Percentiles rank a stretch among this genome's conserved stretches.
Evolutionary conservation across 2,329 filamentous ascomycete genomes (phyloP).

Genomic region (Monilinia polystroma): DNA sequence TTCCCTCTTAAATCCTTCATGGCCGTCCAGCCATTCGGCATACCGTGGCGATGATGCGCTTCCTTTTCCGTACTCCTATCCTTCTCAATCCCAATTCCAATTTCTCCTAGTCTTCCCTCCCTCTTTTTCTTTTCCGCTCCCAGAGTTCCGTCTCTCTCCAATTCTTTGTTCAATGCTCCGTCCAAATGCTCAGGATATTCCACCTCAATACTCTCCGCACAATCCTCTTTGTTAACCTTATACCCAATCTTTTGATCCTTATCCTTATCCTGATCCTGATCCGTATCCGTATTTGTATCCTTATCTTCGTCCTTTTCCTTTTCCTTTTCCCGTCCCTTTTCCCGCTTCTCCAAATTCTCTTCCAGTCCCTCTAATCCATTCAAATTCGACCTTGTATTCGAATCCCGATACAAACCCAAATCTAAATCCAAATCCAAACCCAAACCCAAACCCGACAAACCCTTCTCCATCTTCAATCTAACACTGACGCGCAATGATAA

Average conservation of each 20-base stretch:
- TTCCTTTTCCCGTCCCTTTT: not conserved
- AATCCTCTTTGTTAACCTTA: no score
- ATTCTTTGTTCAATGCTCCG: not conserved
- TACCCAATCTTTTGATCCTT: not conserved
- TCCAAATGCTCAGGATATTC: no score
- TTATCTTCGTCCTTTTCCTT: not conserved
- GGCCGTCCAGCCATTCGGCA: constrained; percentile 18
- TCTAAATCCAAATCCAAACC: no score
- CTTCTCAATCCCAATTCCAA: not conserved
- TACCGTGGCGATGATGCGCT: constrained; percentile 1
- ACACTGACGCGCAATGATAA: constrained; percentile 1
- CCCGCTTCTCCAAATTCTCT: no score
- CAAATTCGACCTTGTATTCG: not conserved
- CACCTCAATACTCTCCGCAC: no score
- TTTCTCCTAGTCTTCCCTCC: not conserved
- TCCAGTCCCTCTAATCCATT: not conserved
- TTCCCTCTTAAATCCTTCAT: constrained; percentile 1
- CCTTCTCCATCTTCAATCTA: not conserved
- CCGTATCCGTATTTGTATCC: not conserved
- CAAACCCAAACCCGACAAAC: no score
- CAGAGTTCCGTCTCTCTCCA: not conserved
- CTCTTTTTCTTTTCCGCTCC: not conserved
- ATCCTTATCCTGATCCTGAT: not conserved
- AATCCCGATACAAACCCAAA: not conserved
- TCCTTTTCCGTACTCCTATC: constrained; percentile 9